Evolutionary conservation across 1,139 yeast genomes (phyloP).

Genomic region (Wickerhamomyces sp.): DNA sequence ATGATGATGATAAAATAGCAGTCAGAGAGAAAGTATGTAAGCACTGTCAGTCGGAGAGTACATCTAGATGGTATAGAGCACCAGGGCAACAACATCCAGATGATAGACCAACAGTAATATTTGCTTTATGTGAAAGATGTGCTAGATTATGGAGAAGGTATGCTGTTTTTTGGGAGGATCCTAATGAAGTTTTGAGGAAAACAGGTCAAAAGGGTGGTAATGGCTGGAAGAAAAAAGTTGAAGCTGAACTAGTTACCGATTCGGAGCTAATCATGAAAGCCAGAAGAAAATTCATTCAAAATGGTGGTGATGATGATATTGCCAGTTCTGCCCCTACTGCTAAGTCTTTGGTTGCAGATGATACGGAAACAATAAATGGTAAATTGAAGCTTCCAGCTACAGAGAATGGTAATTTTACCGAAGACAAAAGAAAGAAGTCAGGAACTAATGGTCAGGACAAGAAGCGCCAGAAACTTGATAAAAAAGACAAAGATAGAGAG

Average conservation of each 20-base stretch:
- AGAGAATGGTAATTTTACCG: too few species aligned
- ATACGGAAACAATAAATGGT: too few species aligned
- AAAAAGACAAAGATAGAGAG: slow-evolving; percentile 12
- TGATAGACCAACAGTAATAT: slow-evolving; percentile 31
- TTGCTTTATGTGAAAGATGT: slow-evolving; percentile 79
- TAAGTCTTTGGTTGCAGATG: too few species aligned
- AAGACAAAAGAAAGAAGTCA: background rate
- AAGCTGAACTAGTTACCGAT: slow-evolving; percentile 69
- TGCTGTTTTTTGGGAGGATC: slow-evolving; percentile 86
- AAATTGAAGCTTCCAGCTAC: too few species aligned
- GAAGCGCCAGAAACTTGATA: slow-evolving; percentile 5
- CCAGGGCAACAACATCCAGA: slow-evolving; percentile 50
- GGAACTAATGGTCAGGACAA: slow-evolving; percentile 1
- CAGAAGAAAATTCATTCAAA: slow-evolving; percentile 22
- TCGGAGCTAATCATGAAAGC: slow-evolving; percentile 54
- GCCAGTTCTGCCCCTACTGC: background rate
- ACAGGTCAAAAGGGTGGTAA: slow-evolving; percentile 38
- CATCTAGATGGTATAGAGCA: slow-evolving; percentile 65
- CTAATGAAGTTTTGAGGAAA: slow-evolving; percentile 59
- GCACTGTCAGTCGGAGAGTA: slow-evolving; percentile 52
- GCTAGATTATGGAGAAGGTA: slow-evolving; percentile 90
- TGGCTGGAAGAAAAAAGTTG: slow-evolving; percentile 60
- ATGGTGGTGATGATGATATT: background rate
- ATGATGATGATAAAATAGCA: slow-evolving; percentile 26
- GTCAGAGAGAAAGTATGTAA: slow-evolving; percentile 30